These are phyloP conservation scores for Pythium oligandrum DNA, from an alignment of 352 stramenopile species.

Conservation along the genomic window DNA sequence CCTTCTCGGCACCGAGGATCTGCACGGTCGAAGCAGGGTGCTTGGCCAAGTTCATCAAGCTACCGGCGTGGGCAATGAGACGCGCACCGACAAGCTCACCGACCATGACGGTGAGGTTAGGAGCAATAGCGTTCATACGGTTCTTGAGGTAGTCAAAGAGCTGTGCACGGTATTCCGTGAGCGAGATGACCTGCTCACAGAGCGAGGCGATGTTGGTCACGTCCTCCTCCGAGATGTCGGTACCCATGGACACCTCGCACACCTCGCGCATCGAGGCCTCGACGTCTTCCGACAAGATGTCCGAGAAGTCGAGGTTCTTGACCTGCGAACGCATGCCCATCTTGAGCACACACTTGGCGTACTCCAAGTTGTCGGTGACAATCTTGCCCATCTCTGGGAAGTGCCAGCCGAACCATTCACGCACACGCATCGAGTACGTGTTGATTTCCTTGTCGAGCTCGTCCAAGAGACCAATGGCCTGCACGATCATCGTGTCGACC, in stretches of 20 bases:
- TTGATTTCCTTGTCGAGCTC: conserved; percentile 99
- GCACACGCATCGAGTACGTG: conserved; percentile 99
- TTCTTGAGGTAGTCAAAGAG: conserved; percentile 99
- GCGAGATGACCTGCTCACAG: conserved; percentile 88
- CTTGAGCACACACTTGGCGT: conserved; percentile 96
- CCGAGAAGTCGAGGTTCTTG: conserved; percentile 91
- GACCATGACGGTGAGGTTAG: conserved; percentile 99
- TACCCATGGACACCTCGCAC: conserved; percentile 99
- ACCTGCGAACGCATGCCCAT: conserved; percentile 92
- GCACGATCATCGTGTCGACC: conserved; percentile 99
- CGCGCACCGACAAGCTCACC: conserved; percentile 98
- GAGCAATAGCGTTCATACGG: conserved; percentile 99
- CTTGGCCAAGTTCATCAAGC: conserved; percentile 99
- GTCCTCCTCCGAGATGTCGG: conserved; percentile 98
- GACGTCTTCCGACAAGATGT: conserved; percentile 87
- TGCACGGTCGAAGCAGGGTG: conserved; percentile 98
- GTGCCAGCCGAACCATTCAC: conserved; percentile 99
- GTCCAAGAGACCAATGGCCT: conserved; percentile 99
- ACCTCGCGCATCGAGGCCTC: conserved; percentile 96
- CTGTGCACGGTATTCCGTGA: conserved; percentile 91
- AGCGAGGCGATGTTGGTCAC: conserved; percentile 96
- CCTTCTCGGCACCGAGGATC: conserved; percentile 99
- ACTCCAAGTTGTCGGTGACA: conserved; percentile 98
- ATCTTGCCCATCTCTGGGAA: conserved; percentile 98
- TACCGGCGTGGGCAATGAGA: conserved; percentile 99